Percentiles rank a stretch among this genome's conserved stretches.
Evolutionary conservation across 306 rosid species (phyloP).

Genomic region (Fragaria ananassa): DNA sequence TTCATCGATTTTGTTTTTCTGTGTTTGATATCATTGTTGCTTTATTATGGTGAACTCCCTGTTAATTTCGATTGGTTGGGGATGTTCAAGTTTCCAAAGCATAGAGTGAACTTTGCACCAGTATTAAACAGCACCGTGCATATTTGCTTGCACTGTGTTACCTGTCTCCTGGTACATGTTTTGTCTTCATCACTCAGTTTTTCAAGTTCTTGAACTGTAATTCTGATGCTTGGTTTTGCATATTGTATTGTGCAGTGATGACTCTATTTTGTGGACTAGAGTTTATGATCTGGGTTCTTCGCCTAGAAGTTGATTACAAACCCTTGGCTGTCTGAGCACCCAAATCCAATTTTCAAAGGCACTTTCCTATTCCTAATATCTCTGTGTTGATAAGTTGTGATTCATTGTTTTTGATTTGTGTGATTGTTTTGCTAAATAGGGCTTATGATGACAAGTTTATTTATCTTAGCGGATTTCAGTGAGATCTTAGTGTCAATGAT

Average conservation of each 20-base stretch:
- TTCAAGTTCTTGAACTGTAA: background rate
- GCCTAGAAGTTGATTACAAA: background rate
- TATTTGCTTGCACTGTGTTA: conserved; percentile 44
- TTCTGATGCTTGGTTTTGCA: background rate
- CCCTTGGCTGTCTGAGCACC: conserved; percentile 7
- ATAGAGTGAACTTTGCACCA: conserved; percentile 45
- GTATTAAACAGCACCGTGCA: conserved; percentile 71
- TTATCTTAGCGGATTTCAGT: conserved; percentile 99
- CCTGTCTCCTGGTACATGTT: conserved; percentile 86
- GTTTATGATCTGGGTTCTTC: background rate
- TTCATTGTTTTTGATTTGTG: background rate
- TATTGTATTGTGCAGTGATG: background rate
- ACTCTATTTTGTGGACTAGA: background rate
- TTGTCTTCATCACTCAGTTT: background rate
- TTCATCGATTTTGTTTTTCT: background rate
- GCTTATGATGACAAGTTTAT: conserved; percentile 64
- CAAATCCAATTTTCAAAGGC: background rate
- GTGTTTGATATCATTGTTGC: conserved; percentile 37
- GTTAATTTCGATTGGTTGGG: conserved; percentile 27
- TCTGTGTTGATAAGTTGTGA: background rate
- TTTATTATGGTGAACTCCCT: conserved; percentile 78
- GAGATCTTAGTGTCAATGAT: conserved; percentile 68
- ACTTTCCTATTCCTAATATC: background rate
- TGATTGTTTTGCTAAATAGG: background rate
- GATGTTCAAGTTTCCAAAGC: conserved; percentile 91